A percentile compares a stretch with the other conserved stretches of the same genome.
Conservation (phyloP, 495 filamentous ascomycete species). For the Beverwykella pulmonaria region DNA sequence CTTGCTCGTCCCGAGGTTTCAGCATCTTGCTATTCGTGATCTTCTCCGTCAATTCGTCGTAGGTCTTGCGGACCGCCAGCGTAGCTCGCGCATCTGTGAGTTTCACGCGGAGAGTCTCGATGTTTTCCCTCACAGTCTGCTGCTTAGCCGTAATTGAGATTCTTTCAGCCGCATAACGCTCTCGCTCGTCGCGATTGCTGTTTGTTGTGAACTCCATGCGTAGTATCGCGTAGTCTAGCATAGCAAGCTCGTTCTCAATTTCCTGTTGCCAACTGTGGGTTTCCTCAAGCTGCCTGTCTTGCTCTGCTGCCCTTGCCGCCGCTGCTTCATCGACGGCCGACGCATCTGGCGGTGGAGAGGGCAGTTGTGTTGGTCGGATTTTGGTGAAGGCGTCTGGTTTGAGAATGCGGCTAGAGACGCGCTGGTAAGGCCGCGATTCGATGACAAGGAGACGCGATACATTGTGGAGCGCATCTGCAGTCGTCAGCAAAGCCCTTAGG, state of each 20-base stretch:
- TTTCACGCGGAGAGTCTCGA: slow-evolving; percentile 66
- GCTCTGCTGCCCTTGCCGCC: slow-evolving; percentile 49
- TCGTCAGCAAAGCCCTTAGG: not conserved
- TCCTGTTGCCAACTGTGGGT: slow-evolving; percentile 73
- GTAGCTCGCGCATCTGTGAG: slow-evolving; percentile 75
- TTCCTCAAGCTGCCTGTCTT: slow-evolving; percentile 53
- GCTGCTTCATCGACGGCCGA: slow-evolving; percentile 51
- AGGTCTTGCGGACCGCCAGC: slow-evolving; percentile 77
- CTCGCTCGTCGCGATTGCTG: slow-evolving; percentile 82
- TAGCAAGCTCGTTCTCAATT: slow-evolving; percentile 83
- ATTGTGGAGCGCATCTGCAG: slow-evolving; percentile 80
- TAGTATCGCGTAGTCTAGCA: slow-evolving; percentile 82
- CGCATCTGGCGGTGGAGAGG: slow-evolving; percentile 72
- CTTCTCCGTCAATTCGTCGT: slow-evolving; percentile 82
- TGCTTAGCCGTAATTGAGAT: slow-evolving; percentile 72
- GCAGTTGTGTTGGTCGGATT: slow-evolving; percentile 58
- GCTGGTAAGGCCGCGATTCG: slow-evolving; percentile 91
- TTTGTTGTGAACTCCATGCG: slow-evolving; percentile 85
- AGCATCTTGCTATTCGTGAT: slow-evolving; percentile 82
- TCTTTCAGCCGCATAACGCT: slow-evolving; percentile 82
- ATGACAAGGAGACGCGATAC: slow-evolving; percentile 78
- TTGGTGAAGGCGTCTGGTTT: slow-evolving; percentile 63
- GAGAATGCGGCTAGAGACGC: slow-evolving; percentile 78
- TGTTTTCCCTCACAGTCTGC: slow-evolving; percentile 75
- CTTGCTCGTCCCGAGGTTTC: slow-evolving; percentile 80